Percentiles rank a stretch among this genome's conserved stretches.
Conservation (phyloP, 495 filamentous ascomycete species). For the Daldinia caldariorum region DNA sequence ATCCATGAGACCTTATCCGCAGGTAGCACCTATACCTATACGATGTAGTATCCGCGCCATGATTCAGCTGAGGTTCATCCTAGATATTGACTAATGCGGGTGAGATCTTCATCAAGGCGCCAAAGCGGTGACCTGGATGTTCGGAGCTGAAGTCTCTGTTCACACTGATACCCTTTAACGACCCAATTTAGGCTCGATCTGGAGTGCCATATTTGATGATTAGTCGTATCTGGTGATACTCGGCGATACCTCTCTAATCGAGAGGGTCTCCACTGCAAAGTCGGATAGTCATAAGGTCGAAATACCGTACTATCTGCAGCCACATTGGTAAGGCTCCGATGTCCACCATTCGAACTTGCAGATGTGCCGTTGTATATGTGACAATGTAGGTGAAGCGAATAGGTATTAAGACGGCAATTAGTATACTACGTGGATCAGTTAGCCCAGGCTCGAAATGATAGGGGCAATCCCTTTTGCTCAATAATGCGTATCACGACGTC, state of each 20-base stretch:
- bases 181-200: neutral
- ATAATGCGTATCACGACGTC: neutral
- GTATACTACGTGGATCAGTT: neutral
- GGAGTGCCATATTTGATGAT: neutral
- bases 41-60: neutral
- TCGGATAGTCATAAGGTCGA: neutral
- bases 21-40: neutral
- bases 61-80: neutral
- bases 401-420: neutral
- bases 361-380: too few species aligned
- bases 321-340: neutral
- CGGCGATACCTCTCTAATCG: neutral
- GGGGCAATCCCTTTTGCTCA: neutral
- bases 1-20: neutral
- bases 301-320: neutral
- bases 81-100: neutral
- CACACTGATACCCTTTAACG: neutral
- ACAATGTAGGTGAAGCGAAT: too few species aligned
- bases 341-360: too few species aligned
- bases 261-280: neutral
- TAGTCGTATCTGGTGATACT: neutral
- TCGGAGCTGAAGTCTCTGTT: neutral
- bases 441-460: neutral
- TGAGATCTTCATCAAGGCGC: slow-evolving; percentile 3
- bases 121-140: neutral